A percentile compares a stretch with the other conserved stretches of the same genome.
phyloP scores from a whole-genome alignment of 306 rosid species.

The Vigna hirtella region DNA sequence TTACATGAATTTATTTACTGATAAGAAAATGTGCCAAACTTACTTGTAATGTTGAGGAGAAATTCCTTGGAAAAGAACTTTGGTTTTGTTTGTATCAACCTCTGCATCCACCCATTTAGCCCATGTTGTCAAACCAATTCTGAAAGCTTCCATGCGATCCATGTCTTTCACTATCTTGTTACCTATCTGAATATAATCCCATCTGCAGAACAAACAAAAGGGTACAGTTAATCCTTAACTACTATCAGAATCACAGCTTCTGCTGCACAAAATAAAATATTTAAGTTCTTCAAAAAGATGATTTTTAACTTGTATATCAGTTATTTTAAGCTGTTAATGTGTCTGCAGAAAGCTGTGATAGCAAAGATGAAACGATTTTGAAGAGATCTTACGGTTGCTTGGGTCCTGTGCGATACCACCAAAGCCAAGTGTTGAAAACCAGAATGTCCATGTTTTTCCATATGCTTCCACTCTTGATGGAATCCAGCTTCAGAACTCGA shows the following conservation, averaged over 20 bases:
- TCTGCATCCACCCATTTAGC: slow-evolving; percentile 66
- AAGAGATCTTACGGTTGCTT: slow-evolving; percentile 60
- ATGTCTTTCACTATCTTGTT: slow-evolving; percentile 57
- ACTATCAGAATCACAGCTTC: neutral
- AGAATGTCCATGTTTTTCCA: slow-evolving; percentile 74
- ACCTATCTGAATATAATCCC: slow-evolving; percentile 74
- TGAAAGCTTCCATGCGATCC: slow-evolving; percentile 77
- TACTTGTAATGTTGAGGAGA: slow-evolving; percentile 75
- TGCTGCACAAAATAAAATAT: neutral
- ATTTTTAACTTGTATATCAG: no score
- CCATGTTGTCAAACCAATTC: slow-evolving; percentile 68
- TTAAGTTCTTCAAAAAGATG: no score
- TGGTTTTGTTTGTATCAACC: slow-evolving; percentile 55
- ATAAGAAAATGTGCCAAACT: slow-evolving; percentile 1
- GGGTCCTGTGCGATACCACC: slow-evolving; percentile 75
- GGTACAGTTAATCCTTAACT: neutral
- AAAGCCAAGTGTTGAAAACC: slow-evolving; percentile 83
- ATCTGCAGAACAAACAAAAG: slow-evolving; percentile 50
- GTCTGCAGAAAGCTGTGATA: no score
- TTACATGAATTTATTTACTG: neutral
- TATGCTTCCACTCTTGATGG: slow-evolving; percentile 56
- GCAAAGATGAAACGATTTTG: neutral
- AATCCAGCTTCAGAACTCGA: slow-evolving; percentile 70
- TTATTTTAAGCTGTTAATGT: no score
- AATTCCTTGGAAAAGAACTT: slow-evolving; percentile 72